These are phyloP conservation scores for Pyrus communis DNA, from an alignment of 306 rosid species.

Conservation along the genomic window DNA sequence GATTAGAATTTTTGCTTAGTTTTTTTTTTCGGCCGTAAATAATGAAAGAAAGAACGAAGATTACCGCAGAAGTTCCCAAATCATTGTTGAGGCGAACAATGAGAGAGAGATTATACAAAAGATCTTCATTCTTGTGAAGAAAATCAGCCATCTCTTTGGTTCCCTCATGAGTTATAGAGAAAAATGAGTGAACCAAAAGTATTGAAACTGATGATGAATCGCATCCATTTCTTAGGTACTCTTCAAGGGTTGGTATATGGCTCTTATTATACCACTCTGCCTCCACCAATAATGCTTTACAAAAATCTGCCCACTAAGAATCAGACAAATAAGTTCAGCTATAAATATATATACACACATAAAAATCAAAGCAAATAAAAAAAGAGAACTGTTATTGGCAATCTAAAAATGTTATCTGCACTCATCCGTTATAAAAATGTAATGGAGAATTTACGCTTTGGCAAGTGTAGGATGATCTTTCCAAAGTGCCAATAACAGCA, in stretches of 20 bases:
- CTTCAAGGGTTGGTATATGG: constrained; percentile 41
- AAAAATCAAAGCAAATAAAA: not conserved
- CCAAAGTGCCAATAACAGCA: too few relatives aligned
- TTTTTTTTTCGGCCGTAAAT: too few relatives aligned
- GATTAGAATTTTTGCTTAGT: not conserved
- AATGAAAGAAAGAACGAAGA: not conserved
- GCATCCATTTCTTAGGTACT: constrained; percentile 48
- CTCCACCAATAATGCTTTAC: constrained; percentile 45
- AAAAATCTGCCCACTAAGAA: constrained; percentile 50
- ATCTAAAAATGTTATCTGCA: too few relatives aligned
- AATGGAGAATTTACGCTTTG: too few relatives aligned
- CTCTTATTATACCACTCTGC: constrained; percentile 49
- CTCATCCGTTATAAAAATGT: too few relatives aligned
- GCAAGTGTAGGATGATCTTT: too few relatives aligned
- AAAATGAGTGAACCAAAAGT: constrained; percentile 26
- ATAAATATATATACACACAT: not conserved
- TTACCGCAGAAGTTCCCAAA: constrained; percentile 27
- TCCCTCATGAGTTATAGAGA: constrained; percentile 18
- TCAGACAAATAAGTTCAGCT: too few relatives aligned
- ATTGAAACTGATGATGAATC: constrained; percentile 51
- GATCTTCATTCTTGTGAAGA: constrained; percentile 10
- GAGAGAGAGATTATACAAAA: constrained; percentile 23
- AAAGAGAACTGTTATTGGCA: too few relatives aligned
- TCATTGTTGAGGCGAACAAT: constrained; percentile 31
- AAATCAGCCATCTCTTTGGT: constrained; percentile 8